These are phyloP conservation scores for Aureobasidium sp. DNA, from an alignment of 2,329 filamentous ascomycete genomes.

Conservation along the genomic window DNA sequence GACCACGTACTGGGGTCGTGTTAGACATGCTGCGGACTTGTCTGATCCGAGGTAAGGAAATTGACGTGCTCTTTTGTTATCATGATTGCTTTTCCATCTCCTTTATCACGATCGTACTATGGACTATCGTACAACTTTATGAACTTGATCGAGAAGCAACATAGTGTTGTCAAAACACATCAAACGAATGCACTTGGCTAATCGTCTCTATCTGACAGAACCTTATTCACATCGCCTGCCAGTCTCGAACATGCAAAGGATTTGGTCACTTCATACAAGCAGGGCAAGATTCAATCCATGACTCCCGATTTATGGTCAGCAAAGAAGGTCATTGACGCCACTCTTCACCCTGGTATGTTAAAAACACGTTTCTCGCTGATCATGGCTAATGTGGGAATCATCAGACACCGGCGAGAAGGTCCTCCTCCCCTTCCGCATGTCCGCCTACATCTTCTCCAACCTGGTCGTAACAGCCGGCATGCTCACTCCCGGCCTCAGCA, in stretches of 20 bases:
- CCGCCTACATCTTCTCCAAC: conserved; percentile 87
- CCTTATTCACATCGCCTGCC: conserved; percentile 68
- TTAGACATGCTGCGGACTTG: conserved; percentile 80
- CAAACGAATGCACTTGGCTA: neutral
- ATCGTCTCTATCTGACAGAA: conserved; percentile 48
- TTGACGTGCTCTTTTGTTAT: neutral
- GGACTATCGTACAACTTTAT: neutral
- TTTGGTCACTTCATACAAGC: conserved; percentile 78
- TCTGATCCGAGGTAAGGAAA: conserved; percentile 84
- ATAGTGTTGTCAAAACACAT: neutral
- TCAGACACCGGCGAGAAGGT: conserved; percentile 88
- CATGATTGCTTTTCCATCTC: neutral
- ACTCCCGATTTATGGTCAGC: conserved; percentile 87
- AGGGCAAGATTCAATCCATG: conserved; percentile 71
- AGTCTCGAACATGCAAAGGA: conserved; percentile 82
- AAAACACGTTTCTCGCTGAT: neutral
- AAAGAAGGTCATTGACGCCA: conserved; percentile 96
- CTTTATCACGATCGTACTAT: too few relatives aligned
- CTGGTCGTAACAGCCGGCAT: conserved; percentile 92
- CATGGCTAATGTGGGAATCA: neutral
- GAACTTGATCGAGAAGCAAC: neutral
- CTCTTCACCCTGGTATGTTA: conserved; percentile 76
- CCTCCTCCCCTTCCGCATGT: conserved; percentile 95
- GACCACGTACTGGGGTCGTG: conserved; percentile 88
- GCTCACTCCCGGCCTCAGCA: conserved; percentile 84